phyloP scores from a whole-genome alignment of 2,329 filamentous ascomycete species.

The Exserohilum rostratum region DNA sequence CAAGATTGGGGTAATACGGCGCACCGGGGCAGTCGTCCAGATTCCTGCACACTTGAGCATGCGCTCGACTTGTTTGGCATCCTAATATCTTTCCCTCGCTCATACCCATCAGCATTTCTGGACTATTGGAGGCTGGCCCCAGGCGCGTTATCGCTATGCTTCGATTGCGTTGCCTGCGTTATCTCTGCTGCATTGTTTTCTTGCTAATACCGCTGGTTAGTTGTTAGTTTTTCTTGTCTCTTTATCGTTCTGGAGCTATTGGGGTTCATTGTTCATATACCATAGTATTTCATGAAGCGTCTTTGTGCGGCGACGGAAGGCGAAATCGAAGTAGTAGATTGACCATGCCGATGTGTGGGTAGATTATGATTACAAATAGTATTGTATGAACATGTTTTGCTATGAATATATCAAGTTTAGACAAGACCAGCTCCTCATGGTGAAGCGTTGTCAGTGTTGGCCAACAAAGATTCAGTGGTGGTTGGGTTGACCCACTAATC shows the following conservation, averaged over 20 bases:
- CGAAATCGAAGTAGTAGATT: slow-evolving; percentile 27
- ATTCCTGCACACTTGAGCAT: slow-evolving; percentile 42
- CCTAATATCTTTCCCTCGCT: slow-evolving; percentile 46
- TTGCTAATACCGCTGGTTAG: slow-evolving; percentile 37
- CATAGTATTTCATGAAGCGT: slow-evolving; percentile 41
- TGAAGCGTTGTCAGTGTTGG: background rate
- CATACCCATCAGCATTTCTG: slow-evolving; percentile 46
- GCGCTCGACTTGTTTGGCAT: slow-evolving; percentile 40
- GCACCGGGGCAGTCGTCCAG: slow-evolving; percentile 45
- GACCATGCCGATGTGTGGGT: slow-evolving; percentile 24
- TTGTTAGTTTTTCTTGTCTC: slow-evolving; percentile 20
- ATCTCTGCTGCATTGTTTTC: slow-evolving; percentile 18
- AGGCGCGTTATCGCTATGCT: slow-evolving; percentile 37
- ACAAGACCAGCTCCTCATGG: background rate
- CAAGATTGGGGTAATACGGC: slow-evolving; percentile 41
- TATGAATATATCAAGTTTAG: background rate
- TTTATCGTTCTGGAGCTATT: slow-evolving; percentile 23
- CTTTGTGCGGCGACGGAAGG: slow-evolving; percentile 27
- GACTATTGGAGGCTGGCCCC: slow-evolving; percentile 49
- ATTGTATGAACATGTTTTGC: slow-evolving; percentile 30
- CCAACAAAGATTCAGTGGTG: background rate
- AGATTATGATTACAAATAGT: slow-evolving; percentile 26
- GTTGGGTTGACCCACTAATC: slow-evolving; percentile 5
- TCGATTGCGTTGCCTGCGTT: slow-evolving; percentile 30
- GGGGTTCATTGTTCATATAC: slow-evolving; percentile 45